A percentile compares a stretch with the other conserved stretches of the same genome.
phyloP scores from a whole-genome alignment of 768 basidiomycete species.

The Termitomyces sp. region DNA sequence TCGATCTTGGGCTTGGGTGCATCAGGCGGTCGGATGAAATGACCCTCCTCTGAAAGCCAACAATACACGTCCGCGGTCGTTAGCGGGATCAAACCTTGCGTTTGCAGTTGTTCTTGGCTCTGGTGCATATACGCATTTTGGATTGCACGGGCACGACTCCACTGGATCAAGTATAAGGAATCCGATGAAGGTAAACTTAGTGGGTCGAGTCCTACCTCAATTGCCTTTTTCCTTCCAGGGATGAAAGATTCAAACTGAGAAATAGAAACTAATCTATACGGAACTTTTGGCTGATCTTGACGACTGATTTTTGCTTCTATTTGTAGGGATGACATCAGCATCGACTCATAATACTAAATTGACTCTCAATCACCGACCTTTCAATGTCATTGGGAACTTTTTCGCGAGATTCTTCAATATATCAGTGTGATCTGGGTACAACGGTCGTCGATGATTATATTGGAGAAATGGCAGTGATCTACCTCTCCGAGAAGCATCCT shows the following conservation, averaged over 20 bases:
- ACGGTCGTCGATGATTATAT: neutral
- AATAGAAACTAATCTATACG: constrained; percentile 35
- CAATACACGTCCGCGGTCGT: constrained; percentile 38
- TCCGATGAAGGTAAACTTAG: neutral
- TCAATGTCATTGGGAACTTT: constrained; percentile 38
- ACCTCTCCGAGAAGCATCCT: constrained; percentile 1
- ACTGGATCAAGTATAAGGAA: constrained; percentile 24
- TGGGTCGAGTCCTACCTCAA: constrained; percentile 33
- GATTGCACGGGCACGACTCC: constrained; percentile 42
- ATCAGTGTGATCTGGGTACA: constrained; percentile 17
- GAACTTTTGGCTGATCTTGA: constrained; percentile 20
- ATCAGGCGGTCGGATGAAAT: constrained; percentile 24
- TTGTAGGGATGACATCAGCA: neutral
- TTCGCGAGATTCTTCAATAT: constrained; percentile 27
- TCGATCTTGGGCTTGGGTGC: constrained; percentile 1
- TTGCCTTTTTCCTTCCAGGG: constrained; percentile 44
- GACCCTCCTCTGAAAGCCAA: constrained; percentile 40
- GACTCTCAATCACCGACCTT: constrained; percentile 23
- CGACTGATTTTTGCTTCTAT: constrained; percentile 23
- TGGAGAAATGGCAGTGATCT: neutral
- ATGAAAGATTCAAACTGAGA: constrained; percentile 32
- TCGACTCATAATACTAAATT: neutral
- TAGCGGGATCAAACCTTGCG: constrained; percentile 20
- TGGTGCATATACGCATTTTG: constrained; percentile 32
- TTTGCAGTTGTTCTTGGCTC: constrained; percentile 10